These are phyloP conservation scores for Thecamonas trahens DNA, from an alignment of 78 protist genomes.

Conservation along the genomic window DNA sequence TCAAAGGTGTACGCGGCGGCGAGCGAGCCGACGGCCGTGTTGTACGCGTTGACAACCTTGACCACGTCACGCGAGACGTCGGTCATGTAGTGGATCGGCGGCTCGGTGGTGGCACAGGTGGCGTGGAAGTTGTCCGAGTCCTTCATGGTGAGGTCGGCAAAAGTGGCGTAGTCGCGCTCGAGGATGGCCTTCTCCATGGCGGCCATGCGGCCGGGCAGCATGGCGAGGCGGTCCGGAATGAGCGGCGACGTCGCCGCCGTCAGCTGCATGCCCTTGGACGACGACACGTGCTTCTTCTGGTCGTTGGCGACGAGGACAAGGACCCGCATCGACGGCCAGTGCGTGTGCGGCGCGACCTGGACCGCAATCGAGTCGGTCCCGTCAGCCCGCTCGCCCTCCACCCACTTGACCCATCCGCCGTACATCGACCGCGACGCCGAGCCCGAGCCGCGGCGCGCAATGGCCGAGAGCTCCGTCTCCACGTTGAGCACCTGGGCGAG, in stretches of 20 bases:
- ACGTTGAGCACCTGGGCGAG: conserved; percentile 37
- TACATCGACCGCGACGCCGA: conserved; percentile 88
- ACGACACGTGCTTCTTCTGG: conserved; percentile 76
- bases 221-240: conserved; percentile 16
- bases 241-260: conserved; percentile 65
- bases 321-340: conserved; percentile 88
- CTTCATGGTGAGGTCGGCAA: conserved; percentile 86
- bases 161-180: conserved; percentile 58
- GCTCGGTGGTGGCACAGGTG: conserved; percentile 80
- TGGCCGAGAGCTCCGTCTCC: conserved; percentile 42
- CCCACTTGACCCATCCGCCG: conserved; percentile 98
- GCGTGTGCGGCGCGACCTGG: conserved; percentile 53
- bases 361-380: conserved; percentile 59
- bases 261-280: conserved; percentile 91
- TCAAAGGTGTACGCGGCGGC: conserved; percentile 97
- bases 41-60: conserved; percentile 46
- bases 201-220: conserved; percentile 70
- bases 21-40: conserved; percentile 10
- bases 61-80: conserved; percentile 67
- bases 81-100: conserved; percentile 90
- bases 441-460: conserved; percentile 93
- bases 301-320: conserved; percentile 76
- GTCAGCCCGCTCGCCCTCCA: conserved; percentile 57
- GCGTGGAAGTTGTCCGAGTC: conserved; percentile 83
- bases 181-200: conserved; percentile 61